Conservation (phyloP, 371 early-diverging fungal genomes). For the Haplosporangium sp. region DNA sequence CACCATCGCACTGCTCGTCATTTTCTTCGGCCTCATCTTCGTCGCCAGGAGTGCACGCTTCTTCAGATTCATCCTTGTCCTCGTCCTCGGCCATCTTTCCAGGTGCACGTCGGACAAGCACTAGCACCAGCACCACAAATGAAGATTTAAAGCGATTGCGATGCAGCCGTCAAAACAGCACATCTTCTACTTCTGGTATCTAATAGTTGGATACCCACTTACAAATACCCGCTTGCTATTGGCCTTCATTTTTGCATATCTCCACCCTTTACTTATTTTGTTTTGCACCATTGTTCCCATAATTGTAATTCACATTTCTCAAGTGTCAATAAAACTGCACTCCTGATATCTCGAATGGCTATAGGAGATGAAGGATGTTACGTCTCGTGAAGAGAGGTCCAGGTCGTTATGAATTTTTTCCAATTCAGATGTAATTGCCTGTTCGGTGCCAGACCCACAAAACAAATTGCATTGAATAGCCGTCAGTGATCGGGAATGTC, state of each 20-base stretch:
- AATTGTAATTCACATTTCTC: too few relatives aligned
- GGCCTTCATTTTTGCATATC: neutral
- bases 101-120: constrained; percentile 48
- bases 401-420: too few relatives aligned
- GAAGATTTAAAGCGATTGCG: constrained; percentile 51
- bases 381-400: too few relatives aligned
- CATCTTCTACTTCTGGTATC: constrained; percentile 34
- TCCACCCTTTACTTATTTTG: neutral
- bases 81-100: constrained; percentile 46
- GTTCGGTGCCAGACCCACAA: too few relatives aligned
- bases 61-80: constrained; percentile 16
- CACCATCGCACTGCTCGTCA: constrained; percentile 27
- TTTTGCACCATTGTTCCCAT: neutral
- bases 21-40: constrained; percentile 35
- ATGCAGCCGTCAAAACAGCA: constrained; percentile 52
- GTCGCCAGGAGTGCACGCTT: constrained; percentile 12
- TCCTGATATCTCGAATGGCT: too few relatives aligned
- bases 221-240: too few relatives aligned
- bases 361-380: too few relatives aligned
- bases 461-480: too few relatives aligned
- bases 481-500: too few relatives aligned
- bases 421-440: too few relatives aligned
- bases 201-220: neutral
- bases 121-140: constrained; percentile 48
- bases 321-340: too few relatives aligned